These are phyloP conservation scores for Phytopythium helicoides DNA, from an alignment of 352 stramenopile species.

Conservation along the genomic window DNA sequence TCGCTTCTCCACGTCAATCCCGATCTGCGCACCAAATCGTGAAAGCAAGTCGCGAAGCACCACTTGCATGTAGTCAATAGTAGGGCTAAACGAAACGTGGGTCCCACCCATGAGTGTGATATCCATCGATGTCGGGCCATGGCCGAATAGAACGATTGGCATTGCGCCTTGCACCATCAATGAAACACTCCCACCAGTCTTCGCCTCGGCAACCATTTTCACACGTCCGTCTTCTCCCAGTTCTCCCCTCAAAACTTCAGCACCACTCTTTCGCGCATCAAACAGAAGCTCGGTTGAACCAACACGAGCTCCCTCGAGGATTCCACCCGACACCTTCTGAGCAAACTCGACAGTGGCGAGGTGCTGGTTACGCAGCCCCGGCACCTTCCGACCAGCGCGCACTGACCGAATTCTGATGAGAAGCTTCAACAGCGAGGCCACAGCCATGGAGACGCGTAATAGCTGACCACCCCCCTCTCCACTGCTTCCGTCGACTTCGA, in stretches of 20 bases:
- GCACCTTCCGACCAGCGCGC: slow-evolving; percentile 60
- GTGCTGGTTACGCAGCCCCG: slow-evolving; percentile 82
- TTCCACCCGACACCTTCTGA: slow-evolving; percentile 24
- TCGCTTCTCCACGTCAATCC: slow-evolving; percentile 32
- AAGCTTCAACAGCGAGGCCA: slow-evolving; percentile 62
- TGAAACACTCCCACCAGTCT: slow-evolving; percentile 53
- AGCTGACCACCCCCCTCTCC: slow-evolving; percentile 90
- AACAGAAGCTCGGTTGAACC: slow-evolving; percentile 48
- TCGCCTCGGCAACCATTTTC: slow-evolving; percentile 30
- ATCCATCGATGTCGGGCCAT: slow-evolving; percentile 10
- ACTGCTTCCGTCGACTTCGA: slow-evolving; percentile 47
- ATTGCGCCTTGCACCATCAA: slow-evolving; percentile 68
- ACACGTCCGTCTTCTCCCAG: not conserved
- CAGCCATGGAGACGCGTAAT: slow-evolving; percentile 72
- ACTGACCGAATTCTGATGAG: slow-evolving; percentile 77
- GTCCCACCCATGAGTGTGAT: slow-evolving; percentile 52
- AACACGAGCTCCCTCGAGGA: slow-evolving; percentile 37
- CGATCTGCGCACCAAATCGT: slow-evolving; percentile 37
- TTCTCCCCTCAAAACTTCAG: not conserved
- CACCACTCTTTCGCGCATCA: slow-evolving; percentile 11
- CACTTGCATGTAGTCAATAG: slow-evolving; percentile 61
- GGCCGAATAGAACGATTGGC: slow-evolving; percentile 42
- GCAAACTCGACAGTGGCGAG: slow-evolving; percentile 72
- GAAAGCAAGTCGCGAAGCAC: slow-evolving; percentile 34
- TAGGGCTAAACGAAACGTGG: slow-evolving; percentile 58